Evolutionary conservation across 2,329 filamentous ascomycete genomes (phyloP), one percentile per base, ranked within the genome.

Genomic region (Penicillium sp.): DNA sequence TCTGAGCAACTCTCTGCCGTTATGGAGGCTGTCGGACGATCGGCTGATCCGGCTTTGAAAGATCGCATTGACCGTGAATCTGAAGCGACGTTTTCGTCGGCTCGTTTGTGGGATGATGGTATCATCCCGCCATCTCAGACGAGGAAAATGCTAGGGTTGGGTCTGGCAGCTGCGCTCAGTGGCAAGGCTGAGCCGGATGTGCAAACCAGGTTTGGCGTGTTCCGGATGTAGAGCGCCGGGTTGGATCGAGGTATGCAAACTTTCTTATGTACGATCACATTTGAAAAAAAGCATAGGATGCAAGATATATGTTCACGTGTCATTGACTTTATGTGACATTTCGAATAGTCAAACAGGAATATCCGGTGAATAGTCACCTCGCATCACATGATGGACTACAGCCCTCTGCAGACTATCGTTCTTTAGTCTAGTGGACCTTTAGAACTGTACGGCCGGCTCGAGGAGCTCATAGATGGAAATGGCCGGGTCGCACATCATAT

Each of bases 11-110:
- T 98, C 32, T 84, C 85, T 7, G 81, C 85, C 4, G 93, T 98
- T 54, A 97, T 98, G 93, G 87, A 89, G 71, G 87, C 90, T 2
- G 91, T 98, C 0, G 90, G 91, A 8, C 86, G 87, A 70, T 81
- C 81, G 52, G 83, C 82, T 1, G 90, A 96, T 65, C 85, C 87
- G 0, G 84, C 83, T 54, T 74, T 97, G 53, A 87, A 85, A 70
- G 82, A 81, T 35, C 78, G 91, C 40, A 97, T 98, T 60, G 91
- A 97, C 65, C 77, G 78, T 45, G 91, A 97, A 74, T 95, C 87
- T 48, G 87, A 95, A 60, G 88, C 88, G 0, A 82, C 85, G 0
- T 97, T 89, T 69, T 93, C 88, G 1, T 88, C 84, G 29, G 91
- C 93, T 5, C 79, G 91, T 54, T 70, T 97, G 60, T 98, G 93